These are phyloP conservation scores for Platanthera guangdongensis DNA, from an alignment of 106 monocot species.

Conservation along the genomic window DNA sequence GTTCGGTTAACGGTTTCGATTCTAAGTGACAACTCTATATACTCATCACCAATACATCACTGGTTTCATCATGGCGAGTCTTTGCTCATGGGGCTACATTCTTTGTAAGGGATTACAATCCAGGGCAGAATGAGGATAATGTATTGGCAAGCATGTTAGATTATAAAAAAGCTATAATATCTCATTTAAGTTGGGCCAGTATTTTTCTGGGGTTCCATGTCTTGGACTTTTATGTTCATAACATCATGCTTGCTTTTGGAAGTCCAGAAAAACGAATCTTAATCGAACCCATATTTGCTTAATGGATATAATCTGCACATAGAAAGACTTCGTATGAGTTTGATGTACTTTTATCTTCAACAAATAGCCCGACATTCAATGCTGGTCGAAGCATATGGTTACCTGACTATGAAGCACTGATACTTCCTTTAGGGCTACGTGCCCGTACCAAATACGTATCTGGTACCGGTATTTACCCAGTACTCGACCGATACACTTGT, in stretches of 20 bases:
- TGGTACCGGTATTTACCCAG: too few relatives aligned
- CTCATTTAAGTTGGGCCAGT: neutral
- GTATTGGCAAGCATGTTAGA: neutral
- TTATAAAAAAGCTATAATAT: neutral
- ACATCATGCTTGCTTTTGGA: neutral
- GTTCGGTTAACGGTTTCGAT: too few relatives aligned
- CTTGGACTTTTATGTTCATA: too few relatives aligned
- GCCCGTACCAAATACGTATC: too few relatives aligned
- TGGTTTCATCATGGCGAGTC: constrained; percentile 7
- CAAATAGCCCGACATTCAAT: constrained; percentile 8
- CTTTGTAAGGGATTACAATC: constrained; percentile 8
- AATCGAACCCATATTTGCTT: constrained; percentile 5
- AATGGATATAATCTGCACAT: constrained; percentile 13
- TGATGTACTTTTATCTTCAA: constrained; percentile 20
- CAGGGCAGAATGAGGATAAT: constrained; percentile 6
- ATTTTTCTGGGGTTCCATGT: neutral
- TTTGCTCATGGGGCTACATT: constrained; percentile 13
- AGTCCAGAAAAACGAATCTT: constrained; percentile 7
- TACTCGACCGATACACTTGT: too few relatives aligned
- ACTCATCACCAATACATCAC: neutral
- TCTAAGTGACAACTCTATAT: too few relatives aligned
- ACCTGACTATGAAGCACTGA: too few relatives aligned
- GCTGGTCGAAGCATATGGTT: constrained; percentile 10
- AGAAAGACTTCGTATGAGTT: constrained; percentile 12
- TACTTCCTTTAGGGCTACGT: too few relatives aligned